Evolutionary conservation across 768 basidiomycete species (phyloP).

Genomic region (Amanita exitialis): DNA sequence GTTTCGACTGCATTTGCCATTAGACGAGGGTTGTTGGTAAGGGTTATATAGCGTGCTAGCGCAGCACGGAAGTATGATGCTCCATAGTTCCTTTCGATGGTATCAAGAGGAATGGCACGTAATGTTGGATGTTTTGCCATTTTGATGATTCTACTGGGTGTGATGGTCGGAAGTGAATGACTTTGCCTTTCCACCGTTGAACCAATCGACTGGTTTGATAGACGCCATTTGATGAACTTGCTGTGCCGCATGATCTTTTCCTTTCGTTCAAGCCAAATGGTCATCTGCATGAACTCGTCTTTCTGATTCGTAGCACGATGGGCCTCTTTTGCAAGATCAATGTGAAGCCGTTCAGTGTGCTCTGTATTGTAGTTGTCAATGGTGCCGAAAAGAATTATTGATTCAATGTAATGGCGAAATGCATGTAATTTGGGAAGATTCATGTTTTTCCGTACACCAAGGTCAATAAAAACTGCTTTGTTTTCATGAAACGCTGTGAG

Average conservation of each 20-base stretch:
- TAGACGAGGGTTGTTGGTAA: neutral
- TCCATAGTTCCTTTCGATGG: neutral
- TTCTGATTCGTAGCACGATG: neutral
- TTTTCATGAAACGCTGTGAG: neutral
- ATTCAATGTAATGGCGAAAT: constrained; percentile 7
- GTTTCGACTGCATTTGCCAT: neutral
- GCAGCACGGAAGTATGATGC: neutral
- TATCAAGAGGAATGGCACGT: neutral
- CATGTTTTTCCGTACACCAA: constrained; percentile 13
- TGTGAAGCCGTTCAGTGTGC: neutral
- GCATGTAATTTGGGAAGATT: constrained; percentile 17
- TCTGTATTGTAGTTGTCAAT: constrained; percentile 11
- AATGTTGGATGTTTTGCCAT: neutral
- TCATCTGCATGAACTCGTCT: constrained; percentile 1
- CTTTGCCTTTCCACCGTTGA: neutral
- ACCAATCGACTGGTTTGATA: neutral
- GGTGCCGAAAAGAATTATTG: constrained; percentile 10
- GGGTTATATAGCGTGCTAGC: neutral
- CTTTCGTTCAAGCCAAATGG: neutral
- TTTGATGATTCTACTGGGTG: neutral
- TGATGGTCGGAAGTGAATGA: neutral
- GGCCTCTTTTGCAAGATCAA: neutral
- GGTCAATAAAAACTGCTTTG: constrained; percentile 11
- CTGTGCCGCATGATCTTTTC: neutral
- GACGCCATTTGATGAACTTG: neutral